phyloP scores from a whole-genome alignment of 23 red algal genomes.

The Gracilariopsis chorda region DNA sequence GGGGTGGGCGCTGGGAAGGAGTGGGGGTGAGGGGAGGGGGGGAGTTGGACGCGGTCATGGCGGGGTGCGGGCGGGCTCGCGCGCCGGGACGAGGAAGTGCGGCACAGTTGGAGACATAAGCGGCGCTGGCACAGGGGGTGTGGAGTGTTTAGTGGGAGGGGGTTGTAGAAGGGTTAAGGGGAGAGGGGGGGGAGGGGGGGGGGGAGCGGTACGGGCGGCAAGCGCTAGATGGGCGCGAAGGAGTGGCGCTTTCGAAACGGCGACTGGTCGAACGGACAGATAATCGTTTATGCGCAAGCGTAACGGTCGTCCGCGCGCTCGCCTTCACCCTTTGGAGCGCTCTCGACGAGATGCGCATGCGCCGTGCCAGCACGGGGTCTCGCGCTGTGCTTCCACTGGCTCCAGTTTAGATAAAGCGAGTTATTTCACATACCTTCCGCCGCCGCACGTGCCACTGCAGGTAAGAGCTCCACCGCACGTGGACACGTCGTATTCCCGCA shows the following conservation, averaged over 20 bases:
- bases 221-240: background rate
- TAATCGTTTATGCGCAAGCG: too few species aligned
- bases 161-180: too few species aligned
- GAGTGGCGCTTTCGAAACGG: background rate
- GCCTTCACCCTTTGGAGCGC: background rate
- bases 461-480: too few species aligned
- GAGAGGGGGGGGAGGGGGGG: background rate
- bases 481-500: too few species aligned
- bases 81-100: background rate
- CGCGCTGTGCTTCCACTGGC: too few species aligned
- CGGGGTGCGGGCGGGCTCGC: background rate
- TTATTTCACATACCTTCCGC: too few species aligned
- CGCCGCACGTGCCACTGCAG: too few species aligned
- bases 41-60: background rate
- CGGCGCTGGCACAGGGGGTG: background rate
- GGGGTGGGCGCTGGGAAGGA: background rate
- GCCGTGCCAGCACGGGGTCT: too few species aligned
- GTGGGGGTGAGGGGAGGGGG: background rate
- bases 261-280: conserved; percentile 9
- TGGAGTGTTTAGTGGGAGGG: too few species aligned
- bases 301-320: background rate
- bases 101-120: background rate
- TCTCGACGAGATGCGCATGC: background rate
- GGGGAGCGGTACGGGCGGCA: background rate
- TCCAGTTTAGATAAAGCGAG: too few species aligned